phyloP scores from a whole-genome alignment of 2,329 filamentous ascomycete genomes.

The Drechslerella dactyloides region DNA sequence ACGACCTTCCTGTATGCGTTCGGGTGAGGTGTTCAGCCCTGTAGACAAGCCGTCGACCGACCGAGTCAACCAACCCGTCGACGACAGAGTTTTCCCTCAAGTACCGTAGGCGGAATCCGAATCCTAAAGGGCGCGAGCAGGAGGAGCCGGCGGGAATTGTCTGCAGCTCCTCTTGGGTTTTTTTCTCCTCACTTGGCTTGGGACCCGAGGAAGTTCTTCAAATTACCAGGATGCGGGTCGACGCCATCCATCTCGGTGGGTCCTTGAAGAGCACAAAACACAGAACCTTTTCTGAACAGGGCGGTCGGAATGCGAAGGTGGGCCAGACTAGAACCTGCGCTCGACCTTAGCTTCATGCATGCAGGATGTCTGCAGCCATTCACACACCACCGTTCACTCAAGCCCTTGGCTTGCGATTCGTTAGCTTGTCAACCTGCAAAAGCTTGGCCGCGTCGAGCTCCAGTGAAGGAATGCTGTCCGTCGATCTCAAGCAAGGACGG shows the following conservation, averaged over 20 bases:
- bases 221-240: slow-evolving; percentile 23
- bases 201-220: slow-evolving; percentile 21
- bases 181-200: slow-evolving; percentile 36
- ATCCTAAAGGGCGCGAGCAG: no score
- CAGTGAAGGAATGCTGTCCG: slow-evolving; percentile 14
- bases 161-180: slow-evolving; percentile 11
- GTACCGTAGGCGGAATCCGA: not conserved
- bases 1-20: slow-evolving; percentile 23
- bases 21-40: slow-evolving; percentile 44
- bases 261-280: slow-evolving; percentile 10
- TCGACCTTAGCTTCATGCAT: slow-evolving; percentile 26
- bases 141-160: slow-evolving; percentile 9
- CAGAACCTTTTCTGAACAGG: slow-evolving; percentile 16
- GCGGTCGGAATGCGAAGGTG: slow-evolving; percentile 44
- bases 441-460: slow-evolving; percentile 32
- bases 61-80: slow-evolving; percentile 15
- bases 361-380: slow-evolving; percentile 29
- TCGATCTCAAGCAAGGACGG: slow-evolving; percentile 48
- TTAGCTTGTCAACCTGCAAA: no score
- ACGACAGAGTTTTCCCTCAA: not conserved
- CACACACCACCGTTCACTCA: slow-evolving; percentile 34
- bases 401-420: no score
- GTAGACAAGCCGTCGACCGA: slow-evolving; percentile 15
- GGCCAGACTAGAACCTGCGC: slow-evolving; percentile 18
- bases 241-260: slow-evolving; percentile 39